Evolutionary conservation across 306 rosid genomes (phyloP).

Genomic region (Glycyrrhiza uralensis): DNA sequence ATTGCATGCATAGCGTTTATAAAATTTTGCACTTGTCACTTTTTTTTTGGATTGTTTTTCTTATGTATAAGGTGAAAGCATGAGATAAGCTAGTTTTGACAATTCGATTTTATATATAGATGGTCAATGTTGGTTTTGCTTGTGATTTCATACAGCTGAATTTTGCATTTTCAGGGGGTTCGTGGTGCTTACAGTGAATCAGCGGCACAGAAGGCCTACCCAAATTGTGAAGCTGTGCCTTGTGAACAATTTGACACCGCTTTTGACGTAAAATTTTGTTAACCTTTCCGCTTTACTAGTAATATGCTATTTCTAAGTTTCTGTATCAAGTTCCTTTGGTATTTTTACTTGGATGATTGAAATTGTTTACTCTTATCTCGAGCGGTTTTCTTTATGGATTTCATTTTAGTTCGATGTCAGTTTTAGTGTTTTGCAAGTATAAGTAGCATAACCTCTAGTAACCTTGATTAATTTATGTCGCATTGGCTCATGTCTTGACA

Average conservation of each 20-base stretch:
- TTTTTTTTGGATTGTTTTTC: background rate
- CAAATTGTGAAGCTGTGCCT: slow-evolving; percentile 93
- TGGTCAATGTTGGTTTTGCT: background rate
- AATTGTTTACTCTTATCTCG: background rate
- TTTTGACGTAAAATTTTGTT: slow-evolving; percentile 56
- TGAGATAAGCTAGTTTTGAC: background rate
- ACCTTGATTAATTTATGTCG: background rate
- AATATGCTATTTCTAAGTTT: background rate
- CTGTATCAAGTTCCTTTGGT: background rate
- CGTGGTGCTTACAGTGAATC: slow-evolving; percentile 88
- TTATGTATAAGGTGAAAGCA: background rate
- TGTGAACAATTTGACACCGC: slow-evolving; percentile 90
- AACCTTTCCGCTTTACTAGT: background rate
- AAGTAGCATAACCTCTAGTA: background rate
- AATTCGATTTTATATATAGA: background rate
- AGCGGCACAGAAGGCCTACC: slow-evolving; percentile 92
- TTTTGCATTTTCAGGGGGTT: slow-evolving; percentile 65
- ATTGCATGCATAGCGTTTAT: background rate
- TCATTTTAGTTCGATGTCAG: slow-evolving; percentile 5
- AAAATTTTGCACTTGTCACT: background rate
- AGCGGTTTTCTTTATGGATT: background rate
- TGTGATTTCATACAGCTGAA: background rate
- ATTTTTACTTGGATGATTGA: background rate
- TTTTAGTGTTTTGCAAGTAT: background rate
- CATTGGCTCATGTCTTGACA: background rate